Base-by-base conservation (phyloP, 1,139 yeast species). In the Lodderomyces parapsilosis region DNA sequence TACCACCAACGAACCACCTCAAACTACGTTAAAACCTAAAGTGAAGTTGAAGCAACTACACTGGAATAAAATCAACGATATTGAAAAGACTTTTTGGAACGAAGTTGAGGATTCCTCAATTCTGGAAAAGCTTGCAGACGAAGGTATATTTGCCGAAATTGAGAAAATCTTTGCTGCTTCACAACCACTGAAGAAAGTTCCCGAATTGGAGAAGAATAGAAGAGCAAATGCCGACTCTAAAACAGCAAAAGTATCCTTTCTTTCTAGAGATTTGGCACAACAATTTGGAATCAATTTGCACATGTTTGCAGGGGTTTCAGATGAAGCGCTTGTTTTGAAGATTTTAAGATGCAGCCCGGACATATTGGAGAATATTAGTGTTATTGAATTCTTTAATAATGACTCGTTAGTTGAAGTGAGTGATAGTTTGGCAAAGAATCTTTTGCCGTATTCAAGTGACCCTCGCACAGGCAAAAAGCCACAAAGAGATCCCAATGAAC, bases 261-360 rank as follows among this genome's bases (percentile, higher is more conserved):
- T 93, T 46, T 78, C 95, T 2, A 68, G 96, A 46, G 96, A 91
- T 54, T 65, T 90, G 48, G 87, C 95, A 1, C 78, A 72, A 45
- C 96, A 88, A 55, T 89, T 93, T 68, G 98, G 96, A 35, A 93
- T 93, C 57, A 90, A 91, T 55, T 68, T 93, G 46, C 98, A 93
- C 58, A 78, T 85, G 75, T 88, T 83, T 66, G 77, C 89, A 2
- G 71, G 69, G 48, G 56, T 78, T 42, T 58, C 81, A 1, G 95
- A 84, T 14, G 80, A 76, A 7, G 84, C 78, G 25, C 73, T 93
- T 39, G 80, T 89, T 2, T 41, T 51, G 10, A 85, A 83, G 58
- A 81, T 93, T 1, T 66, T 93, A 39, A 71, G 68, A 20, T 93
- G 99, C 63, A 86, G 86, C 46, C 66, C 68, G 15, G 93, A 86